These are phyloP conservation scores for Nectriaceae sp. DNA, from an alignment of 2,329 filamentous ascomycete species.

Conservation along the genomic window DNA sequence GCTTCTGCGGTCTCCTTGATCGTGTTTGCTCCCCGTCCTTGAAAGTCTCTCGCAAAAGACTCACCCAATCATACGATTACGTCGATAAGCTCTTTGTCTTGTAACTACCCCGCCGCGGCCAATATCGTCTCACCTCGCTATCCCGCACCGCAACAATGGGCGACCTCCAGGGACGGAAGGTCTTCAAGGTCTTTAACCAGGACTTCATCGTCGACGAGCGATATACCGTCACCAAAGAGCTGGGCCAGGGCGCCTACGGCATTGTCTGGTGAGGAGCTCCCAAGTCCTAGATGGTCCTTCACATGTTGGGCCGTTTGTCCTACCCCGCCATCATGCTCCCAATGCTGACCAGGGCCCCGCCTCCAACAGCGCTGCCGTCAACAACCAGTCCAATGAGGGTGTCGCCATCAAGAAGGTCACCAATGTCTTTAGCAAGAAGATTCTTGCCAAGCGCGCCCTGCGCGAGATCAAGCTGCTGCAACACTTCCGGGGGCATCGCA, in stretches of 20 bases:
- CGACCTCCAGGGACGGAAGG: constrained; percentile 66
- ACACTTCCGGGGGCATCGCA: constrained; percentile 90
- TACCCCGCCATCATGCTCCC: constrained; percentile 21
- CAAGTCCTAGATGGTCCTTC: too few relatives aligned
- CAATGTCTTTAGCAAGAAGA: constrained; percentile 99
- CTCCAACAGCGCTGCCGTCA: constrained; percentile 76
- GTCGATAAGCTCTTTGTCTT: not conserved
- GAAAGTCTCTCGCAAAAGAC: not conserved
- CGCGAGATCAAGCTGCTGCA: constrained; percentile 98
- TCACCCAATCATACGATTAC: not conserved
- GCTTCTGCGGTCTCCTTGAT: not conserved
- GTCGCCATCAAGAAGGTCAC: constrained; percentile 99
- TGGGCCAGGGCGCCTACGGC: constrained; percentile 96
- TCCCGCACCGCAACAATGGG: constrained; percentile 34
- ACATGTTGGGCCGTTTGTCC: constrained; percentile 5
- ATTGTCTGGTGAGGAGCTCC: constrained; percentile 79
- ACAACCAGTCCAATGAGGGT: constrained; percentile 86
- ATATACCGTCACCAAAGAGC: constrained; percentile 98
- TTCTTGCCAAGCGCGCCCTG: constrained; percentile 94
- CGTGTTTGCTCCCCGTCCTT: too few relatives aligned
- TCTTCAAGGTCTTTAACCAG: constrained; percentile 99
- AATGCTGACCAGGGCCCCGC: constrained; percentile 33
- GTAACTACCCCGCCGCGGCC: constrained; percentile 18
- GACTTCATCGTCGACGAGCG: constrained; percentile 98
- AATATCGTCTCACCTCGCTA: constrained; percentile 8